These are phyloP conservation scores for Wallacemonas sp. DNA, from an alignment of 208 protist genomes.

Conservation along the genomic window DNA sequence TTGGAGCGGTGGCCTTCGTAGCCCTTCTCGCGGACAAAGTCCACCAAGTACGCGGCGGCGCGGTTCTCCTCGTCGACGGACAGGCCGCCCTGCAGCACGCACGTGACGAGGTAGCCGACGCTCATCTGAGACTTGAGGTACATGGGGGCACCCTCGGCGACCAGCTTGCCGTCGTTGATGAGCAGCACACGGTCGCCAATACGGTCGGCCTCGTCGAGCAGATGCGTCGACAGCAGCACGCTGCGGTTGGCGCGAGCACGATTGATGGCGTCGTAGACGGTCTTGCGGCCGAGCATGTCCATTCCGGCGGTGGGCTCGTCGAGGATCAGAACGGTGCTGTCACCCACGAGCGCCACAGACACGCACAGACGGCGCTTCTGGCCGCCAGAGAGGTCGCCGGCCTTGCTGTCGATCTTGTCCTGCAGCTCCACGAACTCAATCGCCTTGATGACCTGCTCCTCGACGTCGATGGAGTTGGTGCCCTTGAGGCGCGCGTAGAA, in stretches of 20 bases:
- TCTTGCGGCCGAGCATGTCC: conserved; percentile 76
- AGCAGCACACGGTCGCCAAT: conserved; percentile 94
- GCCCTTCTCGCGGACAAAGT: conserved; percentile 57
- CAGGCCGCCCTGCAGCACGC: conserved; percentile 57
- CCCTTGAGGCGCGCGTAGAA: conserved; percentile 94
- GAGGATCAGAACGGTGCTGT: conserved; percentile 73
- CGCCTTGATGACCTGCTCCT: conserved; percentile 45
- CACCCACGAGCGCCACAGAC: conserved; percentile 84
- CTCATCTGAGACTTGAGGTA: conserved; percentile 81
- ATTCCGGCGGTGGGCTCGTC: conserved; percentile 94
- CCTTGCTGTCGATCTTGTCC: conserved; percentile 55
- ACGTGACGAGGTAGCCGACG: conserved; percentile 73
- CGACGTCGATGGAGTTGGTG: conserved; percentile 38
- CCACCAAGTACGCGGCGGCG: conserved; percentile 41
- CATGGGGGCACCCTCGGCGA: conserved; percentile 66
- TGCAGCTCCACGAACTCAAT: conserved; percentile 57
- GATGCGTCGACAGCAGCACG: conserved; percentile 87
- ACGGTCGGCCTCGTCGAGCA: conserved; percentile 97
- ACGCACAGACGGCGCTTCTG: conserved; percentile 86
- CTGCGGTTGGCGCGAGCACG: conserved; percentile 44
- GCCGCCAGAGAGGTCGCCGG: conserved; percentile 67
- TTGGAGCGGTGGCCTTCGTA: conserved; percentile 27
- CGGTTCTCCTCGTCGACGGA: conserved; percentile 39
- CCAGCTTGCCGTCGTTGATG: conserved; percentile 75
- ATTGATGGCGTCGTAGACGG: conserved; percentile 75